Percentiles rank a stretch among this genome's conserved stretches.
phyloP scores from a whole-genome alignment of 2,329 filamentous ascomycete species.

The Pleomassaria siparia region DNA sequence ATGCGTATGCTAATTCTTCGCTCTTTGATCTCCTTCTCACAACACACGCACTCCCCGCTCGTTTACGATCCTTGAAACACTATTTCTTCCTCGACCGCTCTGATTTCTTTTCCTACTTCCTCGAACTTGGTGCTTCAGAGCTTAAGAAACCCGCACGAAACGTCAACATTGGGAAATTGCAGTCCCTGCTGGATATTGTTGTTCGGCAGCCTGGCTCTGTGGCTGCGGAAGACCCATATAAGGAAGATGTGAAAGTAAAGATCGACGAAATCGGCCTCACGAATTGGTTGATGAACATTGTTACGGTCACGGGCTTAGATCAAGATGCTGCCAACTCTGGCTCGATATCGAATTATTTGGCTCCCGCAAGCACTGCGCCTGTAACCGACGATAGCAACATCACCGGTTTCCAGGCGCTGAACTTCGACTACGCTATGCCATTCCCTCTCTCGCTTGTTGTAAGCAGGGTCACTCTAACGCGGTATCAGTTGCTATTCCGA shows the following conservation, averaged over 20 bases:
- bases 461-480: slow-evolving; percentile 92
- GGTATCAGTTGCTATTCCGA: slow-evolving; percentile 94
- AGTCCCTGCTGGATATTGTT: slow-evolving; percentile 92
- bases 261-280: slow-evolving; percentile 95
- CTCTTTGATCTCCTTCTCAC: slow-evolving; percentile 88
- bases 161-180: slow-evolving; percentile 90
- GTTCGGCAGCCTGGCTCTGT: slow-evolving; percentile 94
- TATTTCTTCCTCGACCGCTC: slow-evolving; percentile 99
- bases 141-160: slow-evolving; percentile 84
- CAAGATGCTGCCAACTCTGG: slow-evolving; percentile 66
- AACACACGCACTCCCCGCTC: slow-evolving; percentile 84
- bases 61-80: slow-evolving; percentile 89
- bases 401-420: slow-evolving; percentile 85
- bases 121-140: slow-evolving; percentile 87
- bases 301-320: slow-evolving; percentile 94
- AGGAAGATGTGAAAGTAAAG: slow-evolving; percentile 61
- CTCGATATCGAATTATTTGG: slow-evolving; percentile 69
- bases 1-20: slow-evolving; percentile 92
- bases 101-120: slow-evolving; percentile 97
- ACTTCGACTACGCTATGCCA: slow-evolving; percentile 90
- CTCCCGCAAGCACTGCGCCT: slow-evolving; percentile 59
- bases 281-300: slow-evolving; percentile 91
- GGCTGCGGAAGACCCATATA: slow-evolving; percentile 36
- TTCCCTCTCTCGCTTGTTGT: slow-evolving; percentile 96
- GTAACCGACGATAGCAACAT: slow-evolving; percentile 81